A percentile compares a stretch with the other conserved stretches of the same genome.
Conservation (phyloP, 805 yeast genomes). For the Wickerhamomyces subpelliculosus region DNA sequence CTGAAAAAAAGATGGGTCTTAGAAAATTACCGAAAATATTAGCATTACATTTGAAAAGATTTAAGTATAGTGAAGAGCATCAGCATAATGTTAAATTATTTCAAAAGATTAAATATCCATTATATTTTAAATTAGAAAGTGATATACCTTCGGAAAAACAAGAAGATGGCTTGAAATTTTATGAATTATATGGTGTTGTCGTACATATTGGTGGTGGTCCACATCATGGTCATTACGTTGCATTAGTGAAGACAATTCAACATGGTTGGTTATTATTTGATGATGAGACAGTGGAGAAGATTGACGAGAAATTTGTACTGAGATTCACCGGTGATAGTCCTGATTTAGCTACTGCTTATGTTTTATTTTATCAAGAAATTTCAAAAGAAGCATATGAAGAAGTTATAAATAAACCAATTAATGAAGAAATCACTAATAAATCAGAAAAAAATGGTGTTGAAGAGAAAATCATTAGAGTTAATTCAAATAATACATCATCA, state of each 20-base stretch:
- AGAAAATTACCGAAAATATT: constrained; percentile 71
- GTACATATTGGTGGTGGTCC: constrained; percentile 98
- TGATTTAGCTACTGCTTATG: constrained; percentile 87
- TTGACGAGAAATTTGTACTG: constrained; percentile 75
- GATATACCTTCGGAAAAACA: constrained; percentile 52
- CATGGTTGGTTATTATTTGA: constrained; percentile 91
- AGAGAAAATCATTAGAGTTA: constrained; percentile 9
- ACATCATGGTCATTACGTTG: constrained; percentile 93
- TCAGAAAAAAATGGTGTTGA: constrained; percentile 7
- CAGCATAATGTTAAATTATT: constrained; percentile 81
- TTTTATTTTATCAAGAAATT: constrained; percentile 71
- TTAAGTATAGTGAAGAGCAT: constrained; percentile 80
- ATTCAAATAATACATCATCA: constrained; percentile 11
- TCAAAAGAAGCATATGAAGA: constrained; percentile 28
- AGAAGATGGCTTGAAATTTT: constrained; percentile 43
- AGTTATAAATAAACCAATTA: background rate
- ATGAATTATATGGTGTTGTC: constrained; percentile 79
- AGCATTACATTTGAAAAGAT: constrained; percentile 82
- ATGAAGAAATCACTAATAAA: background rate
- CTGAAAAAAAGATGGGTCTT: constrained; percentile 81
- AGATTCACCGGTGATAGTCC: constrained; percentile 84
- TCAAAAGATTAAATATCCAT: constrained; percentile 77
- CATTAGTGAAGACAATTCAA: constrained; percentile 69
- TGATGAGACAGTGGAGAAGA: constrained; percentile 89
- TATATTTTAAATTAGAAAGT: constrained; percentile 44